Evolutionary conservation across 2,329 filamentous ascomycete species (phyloP).

Genomic region (Clonostachys rhizophaga): DNA sequence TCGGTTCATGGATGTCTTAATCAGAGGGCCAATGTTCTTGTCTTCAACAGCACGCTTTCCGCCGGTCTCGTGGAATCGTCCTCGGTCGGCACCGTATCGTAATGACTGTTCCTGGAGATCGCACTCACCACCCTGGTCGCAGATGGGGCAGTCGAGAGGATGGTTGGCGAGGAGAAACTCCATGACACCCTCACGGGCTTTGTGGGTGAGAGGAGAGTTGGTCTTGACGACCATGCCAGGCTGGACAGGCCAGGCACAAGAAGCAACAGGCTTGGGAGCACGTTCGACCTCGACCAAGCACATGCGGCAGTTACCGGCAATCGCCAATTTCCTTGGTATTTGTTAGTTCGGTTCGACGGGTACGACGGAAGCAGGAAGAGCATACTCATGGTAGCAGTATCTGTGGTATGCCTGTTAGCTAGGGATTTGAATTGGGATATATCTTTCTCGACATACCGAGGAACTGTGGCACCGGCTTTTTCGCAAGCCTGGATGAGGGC

Average conservation of each 20-base stretch:
- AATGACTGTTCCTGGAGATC: conserved; percentile 99
- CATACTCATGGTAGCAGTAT: conserved; percentile 98
- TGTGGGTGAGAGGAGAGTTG: conserved; percentile 91
- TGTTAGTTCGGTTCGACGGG: conserved; percentile 32
- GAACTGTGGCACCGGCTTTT: conserved; percentile 87
- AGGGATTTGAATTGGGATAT: conserved; percentile 1
- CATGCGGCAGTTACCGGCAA: conserved; percentile 99
- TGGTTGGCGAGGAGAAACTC: conserved; percentile 97
- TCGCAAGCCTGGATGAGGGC: conserved; percentile 99
- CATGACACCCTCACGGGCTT: conserved; percentile 98
- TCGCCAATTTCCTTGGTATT: conserved; percentile 79
- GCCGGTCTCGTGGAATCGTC: conserved; percentile 90
- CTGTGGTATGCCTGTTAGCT: conserved; percentile 39
- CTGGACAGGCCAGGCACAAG: conserved; percentile 97
- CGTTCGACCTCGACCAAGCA: conserved; percentile 97
- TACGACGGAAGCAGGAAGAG: conserved; percentile 9
- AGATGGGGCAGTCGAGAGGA: conserved; percentile 93
- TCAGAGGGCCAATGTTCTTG: conserved; percentile 96
- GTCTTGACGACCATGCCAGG: conserved; percentile 99
- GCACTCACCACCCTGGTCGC: conserved; percentile 98
- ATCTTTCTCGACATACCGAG: conserved; percentile 57
- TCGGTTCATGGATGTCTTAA: conserved; percentile 99
- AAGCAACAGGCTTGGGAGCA: conserved; percentile 94
- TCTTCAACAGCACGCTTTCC: conserved; percentile 98
- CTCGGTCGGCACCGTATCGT: conserved; percentile 94